These are phyloP conservation scores for Vaccinium vitisidaea DNA, from an alignment of 148 eudicot species.

Conservation along the genomic window DNA sequence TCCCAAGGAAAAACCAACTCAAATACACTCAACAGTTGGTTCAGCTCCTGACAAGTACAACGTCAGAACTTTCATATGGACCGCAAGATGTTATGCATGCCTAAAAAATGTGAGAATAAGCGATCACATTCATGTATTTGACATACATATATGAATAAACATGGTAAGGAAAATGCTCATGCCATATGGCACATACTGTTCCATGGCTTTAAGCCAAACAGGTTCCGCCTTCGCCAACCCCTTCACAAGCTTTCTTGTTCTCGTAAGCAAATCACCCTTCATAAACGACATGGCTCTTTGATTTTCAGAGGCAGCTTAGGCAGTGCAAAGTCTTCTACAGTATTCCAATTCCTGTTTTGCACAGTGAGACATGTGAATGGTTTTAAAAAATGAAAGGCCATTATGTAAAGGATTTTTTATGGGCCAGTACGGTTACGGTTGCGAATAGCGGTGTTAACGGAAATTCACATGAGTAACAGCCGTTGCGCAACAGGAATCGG, in stretches of 20 bases:
- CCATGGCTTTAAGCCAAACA: conserved; percentile 89
- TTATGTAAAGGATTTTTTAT: too few species aligned
- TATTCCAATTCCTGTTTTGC: neutral
- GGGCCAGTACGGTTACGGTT: too few species aligned
- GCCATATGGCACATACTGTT: conserved; percentile 43
- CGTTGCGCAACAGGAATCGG: too few species aligned
- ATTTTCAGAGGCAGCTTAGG: neutral
- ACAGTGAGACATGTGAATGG: neutral
- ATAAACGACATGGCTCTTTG: conserved; percentile 65
- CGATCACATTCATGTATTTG: neutral
- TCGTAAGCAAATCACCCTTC: conserved; percentile 74
- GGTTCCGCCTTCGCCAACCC: conserved; percentile 81
- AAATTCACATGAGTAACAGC: too few species aligned
- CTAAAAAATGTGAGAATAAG: neutral
- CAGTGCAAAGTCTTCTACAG: neutral
- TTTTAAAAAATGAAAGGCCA: too few species aligned
- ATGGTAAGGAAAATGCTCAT: neutral
- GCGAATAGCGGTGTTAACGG: too few species aligned
- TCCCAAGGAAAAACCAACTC: neutral
- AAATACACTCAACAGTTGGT: neutral
- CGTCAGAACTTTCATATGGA: neutral
- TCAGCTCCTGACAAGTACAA: neutral
- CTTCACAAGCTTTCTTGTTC: conserved; percentile 73
- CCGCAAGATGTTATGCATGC: neutral
- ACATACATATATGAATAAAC: neutral